These are phyloP conservation scores for Cicer cuneatum DNA, from an alignment of 306 rosid species.

Conservation along the genomic window DNA sequence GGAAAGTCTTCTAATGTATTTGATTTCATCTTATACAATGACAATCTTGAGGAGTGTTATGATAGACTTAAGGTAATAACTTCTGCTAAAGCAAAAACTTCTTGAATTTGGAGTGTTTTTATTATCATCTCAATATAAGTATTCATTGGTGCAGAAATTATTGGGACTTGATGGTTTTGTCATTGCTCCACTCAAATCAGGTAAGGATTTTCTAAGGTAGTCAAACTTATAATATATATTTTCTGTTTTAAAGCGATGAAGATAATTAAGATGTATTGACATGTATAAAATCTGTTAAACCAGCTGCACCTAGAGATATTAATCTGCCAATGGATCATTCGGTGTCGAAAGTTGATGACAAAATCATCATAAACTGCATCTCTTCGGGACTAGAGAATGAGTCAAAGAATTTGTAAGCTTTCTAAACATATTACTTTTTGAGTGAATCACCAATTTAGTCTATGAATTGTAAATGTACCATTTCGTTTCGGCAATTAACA, in stretches of 20 bases:
- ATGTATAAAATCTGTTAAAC: slow-evolving; percentile 28
- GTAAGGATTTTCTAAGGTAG: slow-evolving; percentile 50
- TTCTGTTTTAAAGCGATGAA: neutral
- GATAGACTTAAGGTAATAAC: slow-evolving; percentile 77
- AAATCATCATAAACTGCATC: slow-evolving; percentile 61
- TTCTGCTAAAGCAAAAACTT: neutral
- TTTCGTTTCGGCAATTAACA: neutral
- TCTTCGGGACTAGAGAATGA: slow-evolving; percentile 60
- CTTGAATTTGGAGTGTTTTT: neutral
- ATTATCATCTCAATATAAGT: slow-evolving; percentile 40
- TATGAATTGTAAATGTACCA: neutral
- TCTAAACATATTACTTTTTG: neutral
- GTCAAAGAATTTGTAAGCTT: slow-evolving; percentile 66
- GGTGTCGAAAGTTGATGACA: slow-evolving; percentile 61
- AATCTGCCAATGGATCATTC: slow-evolving; percentile 62
- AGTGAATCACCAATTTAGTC: neutral
- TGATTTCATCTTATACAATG: slow-evolving; percentile 75
- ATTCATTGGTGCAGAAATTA: slow-evolving; percentile 57
- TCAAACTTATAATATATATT: neutral
- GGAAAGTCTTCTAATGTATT: slow-evolving; percentile 77
- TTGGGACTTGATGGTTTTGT: slow-evolving; percentile 70
- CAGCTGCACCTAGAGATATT: slow-evolving; percentile 63
- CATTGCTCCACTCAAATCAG: slow-evolving; percentile 49
- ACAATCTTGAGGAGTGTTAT: slow-evolving; percentile 77
- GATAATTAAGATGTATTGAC: slow-evolving; percentile 18